Base-by-base conservation (phyloP, 192 early-diverging fungal genomes). In the Dissophora globulifera region DNA sequence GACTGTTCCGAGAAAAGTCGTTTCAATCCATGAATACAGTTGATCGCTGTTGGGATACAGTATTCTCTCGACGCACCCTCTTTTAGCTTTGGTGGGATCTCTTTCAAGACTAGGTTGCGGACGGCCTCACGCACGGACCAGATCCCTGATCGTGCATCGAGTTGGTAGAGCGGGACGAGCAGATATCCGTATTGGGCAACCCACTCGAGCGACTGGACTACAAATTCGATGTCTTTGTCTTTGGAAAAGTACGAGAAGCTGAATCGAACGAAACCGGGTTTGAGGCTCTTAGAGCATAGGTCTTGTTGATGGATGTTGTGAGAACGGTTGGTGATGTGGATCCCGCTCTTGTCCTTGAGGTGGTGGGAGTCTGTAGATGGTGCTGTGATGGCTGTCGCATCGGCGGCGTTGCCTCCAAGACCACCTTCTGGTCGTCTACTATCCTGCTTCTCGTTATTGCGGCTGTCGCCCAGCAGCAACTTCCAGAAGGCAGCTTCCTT, bases 161-260 rank as follows among this genome's bases (percentile, higher is more conserved):
- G 29, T 0, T 26, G 23, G 35, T 82, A 82, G 32, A 78, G 62
- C 1, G 69, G 54, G 27, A 82, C 30, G 43, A 82, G 46, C 12
- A 64, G 65, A 19, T 48, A 65, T 4, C 69, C 78, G 41, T 80
- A 61, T 2, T 56, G 23, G 10, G 69, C 69, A 20, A 82, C 54
- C 82, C 80, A 84, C 13, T 68, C 50, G 11, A 84, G 47, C 6
- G 82, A 80, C 25, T 62, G 56, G 50, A 84, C 16, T 30, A 82
- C 65, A 42, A 74, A 82, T 16, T 82, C 80, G 0, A 84, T 71
- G 13, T 82, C 80, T 29, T 74, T 72, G 15, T 68, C 64, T 19
- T 66, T 23, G 9, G 67, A 41, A 41, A 79, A 82, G 38, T 82
- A 79, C 15, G 78, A 65, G 41, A 84, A 78, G 23, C 78, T 75